Conservation (phyloP, 202 grass and related monocot genomes). For the Panicum hallii region DNA sequence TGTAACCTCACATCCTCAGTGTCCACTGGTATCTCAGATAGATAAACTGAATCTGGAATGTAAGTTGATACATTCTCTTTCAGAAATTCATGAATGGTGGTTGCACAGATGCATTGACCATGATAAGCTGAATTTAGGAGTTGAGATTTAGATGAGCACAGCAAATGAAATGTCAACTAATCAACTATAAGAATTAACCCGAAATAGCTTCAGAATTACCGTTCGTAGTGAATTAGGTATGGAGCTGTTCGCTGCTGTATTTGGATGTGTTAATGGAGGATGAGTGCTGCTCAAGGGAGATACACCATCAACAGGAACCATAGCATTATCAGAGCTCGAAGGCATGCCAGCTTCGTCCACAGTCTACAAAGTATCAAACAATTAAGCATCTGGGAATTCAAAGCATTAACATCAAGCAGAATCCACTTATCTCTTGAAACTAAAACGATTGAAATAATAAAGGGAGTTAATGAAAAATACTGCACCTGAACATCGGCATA, state of each 20-base stretch:
- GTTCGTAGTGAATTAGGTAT: slow-evolving; percentile 85
- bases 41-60: not conserved
- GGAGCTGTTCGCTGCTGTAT: slow-evolving; percentile 58
- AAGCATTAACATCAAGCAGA: slow-evolving; percentile 12
- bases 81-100: not conserved
- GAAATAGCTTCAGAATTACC: slow-evolving; percentile 59
- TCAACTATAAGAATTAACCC: slow-evolving; percentile 20
- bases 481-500: not conserved
- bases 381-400: slow-evolving; percentile 22
- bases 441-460: not conserved
- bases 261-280: slow-evolving; percentile 57
- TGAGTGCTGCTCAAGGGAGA: slow-evolving; percentile 56
- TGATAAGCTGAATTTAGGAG: slow-evolving; percentile 4
- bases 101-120: not conserved
- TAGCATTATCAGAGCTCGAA: slow-evolving; percentile 56
- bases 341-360: slow-evolving; percentile 61
- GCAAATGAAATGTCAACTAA: slow-evolving; percentile 37
- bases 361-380: slow-evolving; percentile 53
- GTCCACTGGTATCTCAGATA: not conserved
- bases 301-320: slow-evolving; percentile 62
- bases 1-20: not conserved
- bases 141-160: not conserved
- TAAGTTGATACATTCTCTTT: not conserved
- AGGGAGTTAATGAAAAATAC: not conserved
- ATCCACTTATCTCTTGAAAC: slow-evolving; percentile 12